A percentile compares a stretch with the other conserved stretches of the same genome.
Conservation (phyloP, 352 stramenopile species). For the Globisporangium spinosum region DNA sequence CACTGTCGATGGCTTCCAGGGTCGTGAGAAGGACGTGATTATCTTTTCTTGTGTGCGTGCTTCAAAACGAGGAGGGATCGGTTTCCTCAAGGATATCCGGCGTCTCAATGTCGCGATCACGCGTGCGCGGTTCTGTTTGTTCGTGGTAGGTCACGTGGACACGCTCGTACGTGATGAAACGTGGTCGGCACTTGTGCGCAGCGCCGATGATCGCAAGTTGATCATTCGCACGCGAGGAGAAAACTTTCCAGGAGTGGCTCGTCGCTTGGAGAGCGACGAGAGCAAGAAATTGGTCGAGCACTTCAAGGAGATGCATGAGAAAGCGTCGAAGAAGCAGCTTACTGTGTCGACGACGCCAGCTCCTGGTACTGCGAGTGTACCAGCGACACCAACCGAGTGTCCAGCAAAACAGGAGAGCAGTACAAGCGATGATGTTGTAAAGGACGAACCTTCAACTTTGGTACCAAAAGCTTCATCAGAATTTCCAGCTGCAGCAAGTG, state of each 20-base stretch:
- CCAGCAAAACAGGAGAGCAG: not conserved
- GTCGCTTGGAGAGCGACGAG: conserved; percentile 41
- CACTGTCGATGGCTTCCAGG: conserved; percentile 98
- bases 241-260: conserved; percentile 37
- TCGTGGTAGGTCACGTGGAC: conserved; percentile 78
- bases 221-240: conserved; percentile 50
- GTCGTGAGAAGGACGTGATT: conserved; percentile 98
- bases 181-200: conserved; percentile 75
- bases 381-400: not conserved
- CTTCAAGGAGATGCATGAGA: conserved; percentile 73
- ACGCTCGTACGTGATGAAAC: conserved; percentile 76
- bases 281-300: conserved; percentile 38
- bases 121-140: conserved; percentile 83
- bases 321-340: conserved; percentile 39
- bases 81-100: conserved; percentile 88
- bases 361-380: not conserved
- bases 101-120: conserved; percentile 91
- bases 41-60: conserved; percentile 96
- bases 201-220: conserved; percentile 58
- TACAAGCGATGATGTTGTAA: not conserved
- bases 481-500: no score
- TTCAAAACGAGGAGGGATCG: conserved; percentile 74
- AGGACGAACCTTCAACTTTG: not conserved
- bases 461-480: not conserved
- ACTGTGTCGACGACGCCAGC: not conserved